Conservation (phyloP, 352 stramenopile genomes). For the Globisporangium cylindrosporum region DNA sequence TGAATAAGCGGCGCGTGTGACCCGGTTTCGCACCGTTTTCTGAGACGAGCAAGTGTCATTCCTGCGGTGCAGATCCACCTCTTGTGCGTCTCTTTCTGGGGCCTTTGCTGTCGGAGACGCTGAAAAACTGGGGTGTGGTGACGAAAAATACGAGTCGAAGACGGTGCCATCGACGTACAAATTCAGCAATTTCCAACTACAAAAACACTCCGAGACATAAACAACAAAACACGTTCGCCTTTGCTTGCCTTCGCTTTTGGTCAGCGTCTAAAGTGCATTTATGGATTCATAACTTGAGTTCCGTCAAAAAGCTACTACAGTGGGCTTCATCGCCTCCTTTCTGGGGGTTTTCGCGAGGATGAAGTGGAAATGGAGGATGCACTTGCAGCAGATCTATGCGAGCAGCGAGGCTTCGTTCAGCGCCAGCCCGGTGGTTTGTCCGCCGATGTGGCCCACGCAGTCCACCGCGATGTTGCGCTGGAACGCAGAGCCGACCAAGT, state of each 20-base stretch:
- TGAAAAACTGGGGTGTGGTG: background rate
- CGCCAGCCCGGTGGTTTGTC: conserved; percentile 49
- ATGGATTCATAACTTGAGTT: background rate
- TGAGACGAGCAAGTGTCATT: conserved; percentile 1
- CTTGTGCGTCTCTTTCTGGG: background rate
- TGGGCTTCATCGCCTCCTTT: background rate
- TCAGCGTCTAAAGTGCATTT: background rate
- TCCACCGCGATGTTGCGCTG: conserved; percentile 63
- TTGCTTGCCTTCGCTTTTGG: background rate
- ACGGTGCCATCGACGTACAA: conserved; percentile 3
- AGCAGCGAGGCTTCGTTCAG: conserved; percentile 42
- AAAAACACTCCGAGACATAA: conserved; percentile 9
- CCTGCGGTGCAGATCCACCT: background rate
- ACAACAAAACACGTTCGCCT: conserved; percentile 6
- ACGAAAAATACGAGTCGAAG: background rate
- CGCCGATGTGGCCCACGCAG: conserved; percentile 76
- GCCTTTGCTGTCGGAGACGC: background rate
- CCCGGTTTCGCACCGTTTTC: background rate
- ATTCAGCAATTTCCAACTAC: conserved; percentile 1
- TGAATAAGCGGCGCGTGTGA: conserved; percentile 70
- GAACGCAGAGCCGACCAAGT: conserved; percentile 54
- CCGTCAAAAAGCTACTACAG: background rate
- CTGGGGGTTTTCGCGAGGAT: background rate
- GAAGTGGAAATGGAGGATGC: background rate
- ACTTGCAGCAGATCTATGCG: conserved; percentile 13